Evolutionary conservation across 495 filamentous ascomycete species (phyloP), one percentile per base, ranked within the genome.

Genomic region (Hyaloscypha bicolor): DNA sequence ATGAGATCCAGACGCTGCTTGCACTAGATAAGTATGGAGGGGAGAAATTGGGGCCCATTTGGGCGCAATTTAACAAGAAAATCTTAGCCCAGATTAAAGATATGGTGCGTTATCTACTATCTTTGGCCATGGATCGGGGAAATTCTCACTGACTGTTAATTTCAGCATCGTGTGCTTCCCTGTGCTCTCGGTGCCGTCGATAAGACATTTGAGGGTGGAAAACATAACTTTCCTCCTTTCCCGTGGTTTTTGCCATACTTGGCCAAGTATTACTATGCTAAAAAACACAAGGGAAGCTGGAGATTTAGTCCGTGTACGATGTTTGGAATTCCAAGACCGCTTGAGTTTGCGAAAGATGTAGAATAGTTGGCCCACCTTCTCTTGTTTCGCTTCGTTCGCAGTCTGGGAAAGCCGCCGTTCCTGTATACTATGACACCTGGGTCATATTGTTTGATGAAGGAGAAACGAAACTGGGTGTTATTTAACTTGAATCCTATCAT

Each of bases 1-100:
- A 81, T 55, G 81, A 83, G 72, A 78, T 79, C 25, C 56, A 63
- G 21, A 76, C 75, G 4, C 68, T 80, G 1, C 22, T 75, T 12
- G 57, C 30, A 35, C 64, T 78, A 59, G 56, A 68, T 5, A 58
- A 66, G 55, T 74, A 71, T 32, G 68, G 69, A 0, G 74, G 62
- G 4, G 30, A 64, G 42, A 60, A 69, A 14, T 51, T 69, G 2
- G 48, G 32, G 12, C n/a, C 29, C 4, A 39, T 64, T 14, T 69
- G 30, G 85, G 83, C 88, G 22, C 80, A 86, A 55, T 64, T 64
- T 32, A 39, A 69, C 22, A 48, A 45, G 12, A 25, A 65, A 16
- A 12, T 68, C 8, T 29, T 39, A 33, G 58, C 56, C 11, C 19
- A 16, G 48, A 31, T 65, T 53, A 53, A 21, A 30, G 59, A 68